These are phyloP conservation scores for Picea sitchensis DNA, from an alignment of 75 land plant genomes.

Conservation along the genomic window DNA sequence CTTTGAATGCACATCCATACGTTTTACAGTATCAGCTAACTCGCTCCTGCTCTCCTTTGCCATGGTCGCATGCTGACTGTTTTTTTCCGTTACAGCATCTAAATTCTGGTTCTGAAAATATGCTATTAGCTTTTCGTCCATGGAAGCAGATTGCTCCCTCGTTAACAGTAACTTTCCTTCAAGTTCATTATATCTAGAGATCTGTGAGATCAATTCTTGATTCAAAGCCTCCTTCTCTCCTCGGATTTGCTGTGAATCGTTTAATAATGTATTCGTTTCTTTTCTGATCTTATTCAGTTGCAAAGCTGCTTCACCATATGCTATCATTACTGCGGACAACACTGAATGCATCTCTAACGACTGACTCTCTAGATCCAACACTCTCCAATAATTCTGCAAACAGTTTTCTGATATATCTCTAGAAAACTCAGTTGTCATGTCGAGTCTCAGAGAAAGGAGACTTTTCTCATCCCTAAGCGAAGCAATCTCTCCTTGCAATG, in stretches of 20 bases:
- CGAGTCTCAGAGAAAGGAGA: not conserved
- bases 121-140: too few species aligned
- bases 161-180: not conserved
- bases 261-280: not conserved
- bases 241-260: not conserved
- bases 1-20: too few species aligned
- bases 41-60: too few species aligned
- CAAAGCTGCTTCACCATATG: not conserved
- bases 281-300: not conserved
- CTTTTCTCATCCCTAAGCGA: not conserved
- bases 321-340: not conserved
- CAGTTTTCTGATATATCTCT: not conserved
- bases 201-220: not conserved
- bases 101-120: too few species aligned
- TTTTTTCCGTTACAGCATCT: too few species aligned
- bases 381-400: not conserved
- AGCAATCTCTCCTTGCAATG: not conserved
- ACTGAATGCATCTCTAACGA: too few species aligned
- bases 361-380: not conserved
- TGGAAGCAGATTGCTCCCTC: too few species aligned
- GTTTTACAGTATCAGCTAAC: too few species aligned
- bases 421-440: not conserved
- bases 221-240: not conserved
- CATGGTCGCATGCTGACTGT: too few species aligned
- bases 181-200: not conserved